These are phyloP conservation scores for Schoenoplectus tabernaemontani DNA, from an alignment of 202 grass and related monocot genomes.

Conservation along the genomic window DNA sequence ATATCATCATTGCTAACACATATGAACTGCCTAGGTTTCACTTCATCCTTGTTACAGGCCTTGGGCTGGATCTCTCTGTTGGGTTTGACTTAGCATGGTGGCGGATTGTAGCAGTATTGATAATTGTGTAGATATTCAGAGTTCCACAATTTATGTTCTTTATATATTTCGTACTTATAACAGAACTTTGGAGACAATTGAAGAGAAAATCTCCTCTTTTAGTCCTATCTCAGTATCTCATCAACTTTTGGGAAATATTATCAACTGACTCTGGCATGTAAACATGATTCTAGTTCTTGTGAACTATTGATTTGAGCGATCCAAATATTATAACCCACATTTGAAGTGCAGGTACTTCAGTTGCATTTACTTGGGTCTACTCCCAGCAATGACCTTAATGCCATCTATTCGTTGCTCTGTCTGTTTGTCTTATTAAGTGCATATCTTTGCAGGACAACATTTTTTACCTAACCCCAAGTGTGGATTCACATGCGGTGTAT, in stretches of 20 bases:
- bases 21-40: too few relatives aligned
- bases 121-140: background rate
- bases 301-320: background rate
- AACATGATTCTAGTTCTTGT: background rate
- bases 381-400: background rate
- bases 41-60: too few relatives aligned
- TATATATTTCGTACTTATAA: background rate
- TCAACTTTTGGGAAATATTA: background rate
- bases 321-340: background rate
- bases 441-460: conserved; percentile 63
- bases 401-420: background rate
- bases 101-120: too few relatives aligned
- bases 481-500: conserved; percentile 70
- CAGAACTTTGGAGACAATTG: background rate
- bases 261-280: background rate
- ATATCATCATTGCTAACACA: too few relatives aligned
- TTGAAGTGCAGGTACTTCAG: background rate
- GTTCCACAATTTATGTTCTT: background rate
- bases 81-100: too few relatives aligned
- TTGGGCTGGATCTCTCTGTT: too few relatives aligned
- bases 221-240: background rate
- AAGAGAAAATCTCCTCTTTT: background rate
- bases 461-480: conserved; percentile 42
- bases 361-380: background rate
- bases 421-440: background rate